Conservation (phyloP, 2,329 filamentous ascomycete species). For the Colletotrichum sp. region DNA sequence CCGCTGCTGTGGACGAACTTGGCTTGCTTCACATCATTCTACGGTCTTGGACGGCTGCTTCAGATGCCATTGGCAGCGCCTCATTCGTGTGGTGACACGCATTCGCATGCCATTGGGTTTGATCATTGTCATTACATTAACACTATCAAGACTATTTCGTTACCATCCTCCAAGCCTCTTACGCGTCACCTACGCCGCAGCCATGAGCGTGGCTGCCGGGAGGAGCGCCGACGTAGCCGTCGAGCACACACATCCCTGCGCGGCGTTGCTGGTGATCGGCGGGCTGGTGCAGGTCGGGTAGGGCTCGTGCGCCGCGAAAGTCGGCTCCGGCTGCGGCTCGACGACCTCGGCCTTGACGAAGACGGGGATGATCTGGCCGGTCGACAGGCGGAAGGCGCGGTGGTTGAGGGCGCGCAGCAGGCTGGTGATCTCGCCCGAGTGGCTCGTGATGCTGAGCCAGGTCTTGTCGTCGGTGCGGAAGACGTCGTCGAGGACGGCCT, state of each 20-base stretch:
- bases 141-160: neutral
- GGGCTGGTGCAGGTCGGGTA: slow-evolving; percentile 49
- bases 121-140: slow-evolving; percentile 8
- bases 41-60: neutral
- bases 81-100: neutral
- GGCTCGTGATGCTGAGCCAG: slow-evolving; percentile 65
- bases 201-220: slow-evolving; percentile 6
- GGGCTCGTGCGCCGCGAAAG: slow-evolving; percentile 38
- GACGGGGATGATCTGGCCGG: slow-evolving; percentile 71
- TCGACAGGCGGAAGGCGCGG: slow-evolving; percentile 64
- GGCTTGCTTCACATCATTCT: neutral
- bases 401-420: slow-evolving; percentile 64
- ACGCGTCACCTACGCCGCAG: slow-evolving; percentile 21
- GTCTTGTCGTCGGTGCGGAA: slow-evolving; percentile 57
- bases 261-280: slow-evolving; percentile 46
- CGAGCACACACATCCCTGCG: slow-evolving; percentile 47
- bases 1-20: neutral
- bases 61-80: neutral
- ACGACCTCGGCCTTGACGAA: slow-evolving; percentile 64
- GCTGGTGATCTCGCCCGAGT: slow-evolving; percentile 61
- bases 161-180: neutral
- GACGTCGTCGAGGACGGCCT: slow-evolving; percentile 59
- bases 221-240: slow-evolving; percentile 21
- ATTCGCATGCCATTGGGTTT: neutral
- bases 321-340: slow-evolving; percentile 30